phyloP scores from a whole-genome alignment of 805 yeast species.

The Priceomyces medius region DNA sequence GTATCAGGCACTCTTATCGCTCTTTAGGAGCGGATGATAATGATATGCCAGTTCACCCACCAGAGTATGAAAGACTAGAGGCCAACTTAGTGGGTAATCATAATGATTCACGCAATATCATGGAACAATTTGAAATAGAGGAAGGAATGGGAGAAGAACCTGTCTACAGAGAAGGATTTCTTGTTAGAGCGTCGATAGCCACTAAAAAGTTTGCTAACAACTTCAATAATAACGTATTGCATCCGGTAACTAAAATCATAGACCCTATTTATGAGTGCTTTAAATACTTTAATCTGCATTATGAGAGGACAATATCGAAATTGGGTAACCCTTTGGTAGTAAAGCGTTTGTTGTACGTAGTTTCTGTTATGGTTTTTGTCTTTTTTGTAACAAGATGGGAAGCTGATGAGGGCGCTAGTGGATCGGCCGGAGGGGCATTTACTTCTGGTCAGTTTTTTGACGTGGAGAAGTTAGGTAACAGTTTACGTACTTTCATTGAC shows the following conservation, averaged over 20 bases:
- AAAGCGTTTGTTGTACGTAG: conserved; percentile 70
- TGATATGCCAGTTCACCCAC: conserved; percentile 14
- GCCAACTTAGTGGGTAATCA: conserved; percentile 2
- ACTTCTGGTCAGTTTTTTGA: conserved; percentile 63
- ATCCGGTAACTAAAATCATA: conserved; percentile 44
- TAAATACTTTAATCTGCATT: conserved; percentile 37
- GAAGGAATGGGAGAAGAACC: conserved; percentile 24
- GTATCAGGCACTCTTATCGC: conserved; percentile 4
- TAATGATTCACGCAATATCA: conserved; percentile 6
- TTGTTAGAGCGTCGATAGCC: conserved; percentile 39
- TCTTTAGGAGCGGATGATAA: conserved; percentile 1
- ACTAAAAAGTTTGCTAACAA: conserved; percentile 34
- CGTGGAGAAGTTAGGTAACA: conserved; percentile 48
- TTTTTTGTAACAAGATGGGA: conserved; percentile 61
- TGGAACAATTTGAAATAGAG: conserved; percentile 39
- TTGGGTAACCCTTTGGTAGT: conserved; percentile 87
- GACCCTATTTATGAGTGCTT: conserved; percentile 55
- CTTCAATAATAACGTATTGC: conserved; percentile 36
- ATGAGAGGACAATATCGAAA: conserved; percentile 58
- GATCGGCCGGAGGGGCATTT: conserved; percentile 41
- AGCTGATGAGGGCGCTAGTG: conserved; percentile 37
- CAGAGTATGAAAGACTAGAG: conserved; percentile 14
- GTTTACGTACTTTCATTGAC: conserved; percentile 52
- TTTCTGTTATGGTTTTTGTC: conserved; percentile 57
- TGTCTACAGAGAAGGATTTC: conserved; percentile 18